Percentiles rank a stretch among this genome's conserved stretches.
phyloP scores from a whole-genome alignment of 345 rosid genomes.

The Moricandia moricandioides region DNA sequence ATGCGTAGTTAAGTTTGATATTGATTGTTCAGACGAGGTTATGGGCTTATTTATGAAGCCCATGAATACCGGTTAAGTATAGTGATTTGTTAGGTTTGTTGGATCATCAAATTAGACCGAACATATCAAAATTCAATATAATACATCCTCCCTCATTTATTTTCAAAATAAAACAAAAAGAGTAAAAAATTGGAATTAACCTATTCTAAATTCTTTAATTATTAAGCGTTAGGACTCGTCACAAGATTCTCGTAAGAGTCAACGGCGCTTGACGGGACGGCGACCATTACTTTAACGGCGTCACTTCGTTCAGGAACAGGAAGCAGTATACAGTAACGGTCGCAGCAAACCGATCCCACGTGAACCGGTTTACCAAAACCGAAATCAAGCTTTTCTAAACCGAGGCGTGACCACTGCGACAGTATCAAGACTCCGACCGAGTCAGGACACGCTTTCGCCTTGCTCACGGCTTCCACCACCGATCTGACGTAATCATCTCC shows the following conservation, averaged over 20 bases:
- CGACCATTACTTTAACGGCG: constrained; percentile 72
- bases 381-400: constrained; percentile 72
- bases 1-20: not conserved
- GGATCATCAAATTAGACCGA: too few species aligned
- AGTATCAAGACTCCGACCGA: constrained; percentile 65
- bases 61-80: too few species aligned
- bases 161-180: not conserved
- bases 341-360: constrained; percentile 67
- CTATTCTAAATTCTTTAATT: not conserved
- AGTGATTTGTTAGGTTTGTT: too few species aligned
- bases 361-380: constrained; percentile 70
- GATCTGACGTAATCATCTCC: constrained; percentile 53
- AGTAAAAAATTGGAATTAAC: constrained; percentile 16
- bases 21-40: not conserved
- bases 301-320: constrained; percentile 57
- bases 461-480: constrained; percentile 60
- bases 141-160: constrained; percentile 14
- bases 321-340: constrained; percentile 67
- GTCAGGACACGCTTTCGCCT: constrained; percentile 53
- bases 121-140: constrained; percentile 29
- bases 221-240: constrained; percentile 33
- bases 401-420: constrained; percentile 90
- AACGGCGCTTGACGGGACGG: constrained; percentile 63
- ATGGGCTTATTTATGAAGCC: not conserved
- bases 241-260: constrained; percentile 52